Base-by-base conservation (phyloP, 2,329 filamentous ascomycete species). In the Raffaelea ambrosiae region DNA sequence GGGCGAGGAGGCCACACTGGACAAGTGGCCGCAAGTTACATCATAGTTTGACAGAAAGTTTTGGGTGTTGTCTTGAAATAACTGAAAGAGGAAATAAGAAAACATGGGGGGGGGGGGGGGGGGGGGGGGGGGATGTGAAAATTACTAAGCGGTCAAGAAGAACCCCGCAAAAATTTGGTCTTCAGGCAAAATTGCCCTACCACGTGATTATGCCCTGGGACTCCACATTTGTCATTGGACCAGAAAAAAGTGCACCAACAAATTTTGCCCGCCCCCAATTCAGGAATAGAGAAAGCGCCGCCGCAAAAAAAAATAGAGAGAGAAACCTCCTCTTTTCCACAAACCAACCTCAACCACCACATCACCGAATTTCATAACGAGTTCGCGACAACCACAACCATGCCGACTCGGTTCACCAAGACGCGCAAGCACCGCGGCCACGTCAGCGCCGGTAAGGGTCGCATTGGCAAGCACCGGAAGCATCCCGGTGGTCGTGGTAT, bases 401-500 rank as follows among this genome's bases (percentile, higher is more conserved):
- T 58, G 83, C 83, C 83, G 81, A 86, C 83, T 71, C 76, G 82
- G 70, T 76, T 82, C 61, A 78, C 77, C 66, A 84, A 86, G 74
- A 87, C 83, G 71, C 77, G 83, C 73, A 87, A 86, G 79, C 83
- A 83, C 79, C 89, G 91, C 79, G 91, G 91, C 74, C 88, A 98
- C 78, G 93, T 98, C 70, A 94, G 87, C 68, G 88, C 89, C 81
- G 93, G 93, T 81, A 84, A 97, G 74, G 91, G 93, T 79, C 91
- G 91, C 83, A 74, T 97, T 70, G 93, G 93, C 72, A 97, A 97
- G 86, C 90, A 96, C 86, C 81, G 93, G 70, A 97, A 98, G 84
- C 81, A 84, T 62, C 81, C 79, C 61, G 81, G 81, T 83, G 81
- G 81, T 80, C 77, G 87, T 87, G 81, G 81, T 84, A 77, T 85